Evolutionary conservation across 2,329 filamentous ascomycete species (phyloP).

Genomic region (Chlorencoelia australis): DNA sequence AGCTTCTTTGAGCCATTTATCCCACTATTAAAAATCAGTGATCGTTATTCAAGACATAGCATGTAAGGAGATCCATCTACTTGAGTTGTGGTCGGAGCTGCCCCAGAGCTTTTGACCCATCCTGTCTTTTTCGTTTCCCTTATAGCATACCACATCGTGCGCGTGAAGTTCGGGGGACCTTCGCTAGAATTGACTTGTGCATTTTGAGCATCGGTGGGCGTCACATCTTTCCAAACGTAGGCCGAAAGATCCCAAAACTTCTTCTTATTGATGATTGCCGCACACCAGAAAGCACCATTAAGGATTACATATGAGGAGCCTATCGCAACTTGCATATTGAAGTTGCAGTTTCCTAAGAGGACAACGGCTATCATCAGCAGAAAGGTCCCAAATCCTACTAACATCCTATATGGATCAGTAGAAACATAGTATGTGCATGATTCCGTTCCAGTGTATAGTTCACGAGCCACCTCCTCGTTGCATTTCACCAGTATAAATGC

Average conservation of each 20-base stretch:
- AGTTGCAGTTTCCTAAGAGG: slow-evolving; percentile 51
- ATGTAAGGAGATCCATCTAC: too few species aligned
- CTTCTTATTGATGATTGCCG: slow-evolving; percentile 28
- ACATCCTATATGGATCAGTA: slow-evolving; percentile 35
- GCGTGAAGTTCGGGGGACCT: slow-evolving; percentile 39
- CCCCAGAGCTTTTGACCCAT: slow-evolving; percentile 43
- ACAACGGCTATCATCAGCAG: slow-evolving; percentile 53
- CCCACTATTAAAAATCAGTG: too few species aligned
- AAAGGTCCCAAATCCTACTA: slow-evolving; percentile 48
- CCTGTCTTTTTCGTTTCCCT: slow-evolving; percentile 40
- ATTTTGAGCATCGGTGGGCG: slow-evolving; percentile 29
- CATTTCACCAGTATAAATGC: slow-evolving; percentile 49
- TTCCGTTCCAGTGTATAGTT: slow-evolving; percentile 51
- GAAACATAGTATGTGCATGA: slow-evolving; percentile 46
- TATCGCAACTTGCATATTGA: slow-evolving; percentile 48
- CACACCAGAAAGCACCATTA: slow-evolving; percentile 48
- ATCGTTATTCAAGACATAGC: too few species aligned
- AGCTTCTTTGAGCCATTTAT: slow-evolving; percentile 42
- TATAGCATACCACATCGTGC: slow-evolving; percentile 50
- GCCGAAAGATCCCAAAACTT: slow-evolving; percentile 48
- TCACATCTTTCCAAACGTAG: slow-evolving; percentile 36
- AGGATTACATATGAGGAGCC: slow-evolving; percentile 47
- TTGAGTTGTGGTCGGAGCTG: slow-evolving; percentile 40
- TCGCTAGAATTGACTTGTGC: slow-evolving; percentile 33
- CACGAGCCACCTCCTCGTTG: slow-evolving; percentile 49